Conservation (phyloP, 106 monocot genomes). For the Dactylorhiza incarnata region DNA sequence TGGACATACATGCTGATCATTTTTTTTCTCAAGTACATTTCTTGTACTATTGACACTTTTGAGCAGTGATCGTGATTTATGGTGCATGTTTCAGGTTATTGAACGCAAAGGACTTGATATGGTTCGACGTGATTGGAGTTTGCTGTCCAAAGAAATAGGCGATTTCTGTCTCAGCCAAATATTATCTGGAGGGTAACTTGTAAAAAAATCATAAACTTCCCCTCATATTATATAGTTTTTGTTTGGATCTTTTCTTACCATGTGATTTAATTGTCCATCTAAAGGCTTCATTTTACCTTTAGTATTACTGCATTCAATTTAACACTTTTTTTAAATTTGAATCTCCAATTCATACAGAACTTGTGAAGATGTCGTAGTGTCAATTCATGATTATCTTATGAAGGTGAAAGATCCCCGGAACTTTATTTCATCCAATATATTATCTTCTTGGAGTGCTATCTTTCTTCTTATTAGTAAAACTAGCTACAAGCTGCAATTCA, state of each 20-base stretch:
- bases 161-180: slow-evolving; percentile 84
- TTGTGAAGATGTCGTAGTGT: slow-evolving; percentile 84
- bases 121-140: slow-evolving; percentile 97
- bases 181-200: slow-evolving; percentile 64
- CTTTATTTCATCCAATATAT: neutral
- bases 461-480: neutral
- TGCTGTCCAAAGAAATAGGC: slow-evolving; percentile 76
- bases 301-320: neutral
- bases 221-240: neutral
- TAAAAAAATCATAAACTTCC: neutral
- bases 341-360: slow-evolving; percentile 30
- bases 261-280: neutral
- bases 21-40: neutral
- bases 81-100: slow-evolving; percentile 50
- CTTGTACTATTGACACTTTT: neutral
- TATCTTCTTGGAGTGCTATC: too few species aligned
- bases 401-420: slow-evolving; percentile 21
- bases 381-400: slow-evolving; percentile 71
- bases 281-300: neutral
- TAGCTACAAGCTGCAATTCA: neutral
- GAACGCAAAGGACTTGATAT: slow-evolving; percentile 96
- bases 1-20: neutral
- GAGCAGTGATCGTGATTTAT: neutral
- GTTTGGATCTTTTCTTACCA: neutral
- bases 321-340: neutral